phyloP scores from a whole-genome alignment of 176 grass and related monocot species.

The Aegilops umbellulata region DNA sequence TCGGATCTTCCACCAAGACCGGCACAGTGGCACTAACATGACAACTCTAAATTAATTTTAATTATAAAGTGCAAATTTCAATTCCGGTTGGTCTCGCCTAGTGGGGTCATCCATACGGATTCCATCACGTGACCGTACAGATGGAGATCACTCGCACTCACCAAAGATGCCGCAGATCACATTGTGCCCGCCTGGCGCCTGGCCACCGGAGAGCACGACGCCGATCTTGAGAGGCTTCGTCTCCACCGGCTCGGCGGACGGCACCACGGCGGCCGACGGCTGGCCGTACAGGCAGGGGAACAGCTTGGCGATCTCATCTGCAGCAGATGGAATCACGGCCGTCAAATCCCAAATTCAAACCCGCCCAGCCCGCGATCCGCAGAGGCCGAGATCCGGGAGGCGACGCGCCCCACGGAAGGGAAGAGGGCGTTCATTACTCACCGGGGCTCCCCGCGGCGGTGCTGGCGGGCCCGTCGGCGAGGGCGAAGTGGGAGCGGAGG shows the following conservation, averaged over 20 bases:
- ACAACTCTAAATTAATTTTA: neutral
- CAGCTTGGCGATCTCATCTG: slow-evolving; percentile 95
- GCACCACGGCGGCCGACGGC: slow-evolving; percentile 69
- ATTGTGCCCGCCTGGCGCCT: slow-evolving; percentile 94
- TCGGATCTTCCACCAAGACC: slow-evolving; percentile 19
- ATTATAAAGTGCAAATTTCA: neutral
- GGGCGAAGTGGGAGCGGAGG: slow-evolving; percentile 47
- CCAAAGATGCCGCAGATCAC: slow-evolving; percentile 98
- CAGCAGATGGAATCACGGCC: slow-evolving; percentile 1
- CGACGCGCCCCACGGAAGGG: neutral
- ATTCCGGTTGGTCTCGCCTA: neutral
- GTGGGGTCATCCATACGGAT: neutral
- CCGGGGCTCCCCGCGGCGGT: slow-evolving; percentile 74
- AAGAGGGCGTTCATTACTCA: neutral
- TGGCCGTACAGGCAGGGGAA: slow-evolving; percentile 83
- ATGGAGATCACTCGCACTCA: slow-evolving; percentile 6
- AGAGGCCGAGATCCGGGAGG: neutral
- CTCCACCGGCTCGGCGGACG: slow-evolving; percentile 21
- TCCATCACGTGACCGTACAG: neutral
- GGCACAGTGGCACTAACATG: neutral
- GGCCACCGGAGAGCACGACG: slow-evolving; percentile 86
- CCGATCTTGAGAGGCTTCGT: slow-evolving; percentile 66
- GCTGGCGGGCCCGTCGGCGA: slow-evolving; percentile 74
- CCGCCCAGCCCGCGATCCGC: slow-evolving; percentile 14
- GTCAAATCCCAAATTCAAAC: neutral